Evolutionary conservation across 2,329 filamentous ascomycete genomes (phyloP), one percentile per base, ranked within the genome.

Genomic region (Huntiella moniliformis): DNA sequence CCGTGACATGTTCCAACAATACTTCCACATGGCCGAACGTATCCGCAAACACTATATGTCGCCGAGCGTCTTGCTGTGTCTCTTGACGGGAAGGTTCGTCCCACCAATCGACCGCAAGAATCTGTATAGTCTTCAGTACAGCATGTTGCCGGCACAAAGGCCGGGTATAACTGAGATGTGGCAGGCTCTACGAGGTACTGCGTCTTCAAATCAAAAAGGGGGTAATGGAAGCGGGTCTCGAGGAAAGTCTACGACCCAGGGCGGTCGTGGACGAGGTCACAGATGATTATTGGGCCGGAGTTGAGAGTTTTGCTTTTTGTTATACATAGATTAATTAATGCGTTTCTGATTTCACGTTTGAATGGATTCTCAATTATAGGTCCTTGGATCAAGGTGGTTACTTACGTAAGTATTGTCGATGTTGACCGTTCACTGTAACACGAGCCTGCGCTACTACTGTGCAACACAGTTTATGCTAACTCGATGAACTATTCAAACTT

Each of bases 11-110:
- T 96, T 98, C 61, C 76, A 92, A 50, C 87, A 96, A 56, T 98
- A 98, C 63, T 94, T 92, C 57, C 86, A 95, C 60, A 84, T 98
- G 56, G 86, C 82, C 22, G 77, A 83, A 52, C 84, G 91, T 41
- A 84, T 98, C 51, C 79, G 85, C 48, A 94, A 93, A 60, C 91
- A 98, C 63, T 98, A 98, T 60, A 70, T 96, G 38, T 88, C 86
- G 0, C 85, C 85, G 0, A 74, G 79, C 11, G 92, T 98, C 15
- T 73, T 96, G 41, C 70, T 94, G 35, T 91, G 85, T 55, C 77
- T 98, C 2, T 67, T 87, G 17, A 93, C 85, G 0, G 91, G 91
- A 49, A 82, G 82, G 51, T 95, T 95, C 53, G 86, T 96, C 1
- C 91, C 88, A 10, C 88, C 92, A 0, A 92, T 98, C 42, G 87